A percentile compares a stretch with the other conserved stretches of the same genome.
phyloP scores from a whole-genome alignment of 805 yeast species.

The Danielozyma ontarioensis region DNA sequence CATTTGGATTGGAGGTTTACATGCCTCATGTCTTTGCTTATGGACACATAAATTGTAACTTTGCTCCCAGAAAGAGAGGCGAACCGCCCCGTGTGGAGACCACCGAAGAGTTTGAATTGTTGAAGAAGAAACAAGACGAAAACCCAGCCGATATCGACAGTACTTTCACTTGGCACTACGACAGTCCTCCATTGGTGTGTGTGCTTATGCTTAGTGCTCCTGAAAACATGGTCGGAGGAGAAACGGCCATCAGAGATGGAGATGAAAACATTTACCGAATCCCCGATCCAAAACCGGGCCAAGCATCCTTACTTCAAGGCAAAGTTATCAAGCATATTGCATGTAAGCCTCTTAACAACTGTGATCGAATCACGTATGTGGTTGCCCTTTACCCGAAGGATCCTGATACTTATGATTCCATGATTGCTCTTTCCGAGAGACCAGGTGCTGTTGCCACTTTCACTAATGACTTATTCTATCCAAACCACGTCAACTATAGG shows the following conservation, averaged over 20 bases:
- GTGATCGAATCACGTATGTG: slow-evolving; percentile 4
- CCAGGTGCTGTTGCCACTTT: slow-evolving; percentile 2
- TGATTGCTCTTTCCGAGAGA: slow-evolving; percentile 2
- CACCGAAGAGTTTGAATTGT: not conserved
- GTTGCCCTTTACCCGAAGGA: slow-evolving; percentile 2
- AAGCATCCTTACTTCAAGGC: slow-evolving; percentile 47
- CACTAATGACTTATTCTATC: slow-evolving; percentile 3
- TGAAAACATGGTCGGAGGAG: slow-evolving; percentile 5
- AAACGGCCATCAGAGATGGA: slow-evolving; percentile 11
- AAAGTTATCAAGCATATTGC: slow-evolving; percentile 43
- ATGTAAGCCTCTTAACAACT: slow-evolving; percentile 28
- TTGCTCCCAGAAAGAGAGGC: slow-evolving; percentile 9
- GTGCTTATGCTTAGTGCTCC: slow-evolving; percentile 6
- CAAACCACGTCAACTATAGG: slow-evolving; percentile 3
- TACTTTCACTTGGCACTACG: slow-evolving; percentile 5
- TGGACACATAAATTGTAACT: slow-evolving; percentile 20
- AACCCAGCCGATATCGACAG: slow-evolving; percentile 7
- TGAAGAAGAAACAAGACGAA: not conserved
- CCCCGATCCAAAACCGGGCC: slow-evolving; percentile 43
- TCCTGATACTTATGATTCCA: slow-evolving; percentile 1
- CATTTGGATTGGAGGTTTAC: slow-evolving; percentile 23
- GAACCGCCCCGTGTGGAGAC: slow-evolving; percentile 6
- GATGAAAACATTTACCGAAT: slow-evolving; percentile 4
- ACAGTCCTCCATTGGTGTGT: slow-evolving; percentile 6
- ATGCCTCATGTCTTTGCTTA: slow-evolving; percentile 21